Percentiles rank a stretch among this genome's conserved stretches.
phyloP scores from a whole-genome alignment of 2,329 filamentous ascomycete species.

The Blastomyces gilchristii region DNA sequence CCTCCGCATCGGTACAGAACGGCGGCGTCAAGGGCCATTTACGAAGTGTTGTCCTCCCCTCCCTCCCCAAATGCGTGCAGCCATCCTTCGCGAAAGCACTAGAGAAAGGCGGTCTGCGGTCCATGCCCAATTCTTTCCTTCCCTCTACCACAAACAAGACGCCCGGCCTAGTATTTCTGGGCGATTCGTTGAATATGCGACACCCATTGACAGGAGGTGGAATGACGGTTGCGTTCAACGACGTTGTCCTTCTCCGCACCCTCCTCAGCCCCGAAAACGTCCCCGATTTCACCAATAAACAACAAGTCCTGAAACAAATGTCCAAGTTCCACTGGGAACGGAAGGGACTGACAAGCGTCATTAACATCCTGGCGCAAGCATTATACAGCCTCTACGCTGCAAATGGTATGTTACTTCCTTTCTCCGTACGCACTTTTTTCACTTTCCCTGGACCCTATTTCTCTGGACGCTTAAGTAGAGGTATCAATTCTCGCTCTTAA shows the following conservation, averaged over 20 bases:
- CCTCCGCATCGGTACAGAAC: slow-evolving; percentile 59
- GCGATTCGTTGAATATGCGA: slow-evolving; percentile 98
- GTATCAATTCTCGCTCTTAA: neutral
- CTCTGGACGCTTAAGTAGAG: neutral
- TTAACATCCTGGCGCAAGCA: slow-evolving; percentile 96
- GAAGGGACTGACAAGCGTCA: slow-evolving; percentile 72
- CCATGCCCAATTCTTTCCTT: slow-evolving; percentile 94
- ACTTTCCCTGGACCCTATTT: slow-evolving; percentile 6
- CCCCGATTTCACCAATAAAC: slow-evolving; percentile 57
- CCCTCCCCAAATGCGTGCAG: slow-evolving; percentile 60
- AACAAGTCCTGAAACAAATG: slow-evolving; percentile 58
- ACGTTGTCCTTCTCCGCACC: slow-evolving; percentile 66
- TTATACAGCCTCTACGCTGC: slow-evolving; percentile 88
- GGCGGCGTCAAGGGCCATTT: slow-evolving; percentile 84
- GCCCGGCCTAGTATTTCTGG: slow-evolving; percentile 68
- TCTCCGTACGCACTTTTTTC: neutral
- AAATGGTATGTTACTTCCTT: slow-evolving; percentile 40
- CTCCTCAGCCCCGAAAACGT: slow-evolving; percentile 61
- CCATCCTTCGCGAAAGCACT: slow-evolving; percentile 67
- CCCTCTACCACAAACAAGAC: slow-evolving; percentile 64
- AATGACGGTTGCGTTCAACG: slow-evolving; percentile 96
- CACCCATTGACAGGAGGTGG: slow-evolving; percentile 93
- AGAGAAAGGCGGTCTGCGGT: slow-evolving; percentile 66
- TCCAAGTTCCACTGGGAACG: slow-evolving; percentile 73
- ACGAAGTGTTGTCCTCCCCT: slow-evolving; percentile 65